Evolutionary conservation across 2,329 filamentous ascomycete species (phyloP).

Genomic region (Botryotinia globosa): DNA sequence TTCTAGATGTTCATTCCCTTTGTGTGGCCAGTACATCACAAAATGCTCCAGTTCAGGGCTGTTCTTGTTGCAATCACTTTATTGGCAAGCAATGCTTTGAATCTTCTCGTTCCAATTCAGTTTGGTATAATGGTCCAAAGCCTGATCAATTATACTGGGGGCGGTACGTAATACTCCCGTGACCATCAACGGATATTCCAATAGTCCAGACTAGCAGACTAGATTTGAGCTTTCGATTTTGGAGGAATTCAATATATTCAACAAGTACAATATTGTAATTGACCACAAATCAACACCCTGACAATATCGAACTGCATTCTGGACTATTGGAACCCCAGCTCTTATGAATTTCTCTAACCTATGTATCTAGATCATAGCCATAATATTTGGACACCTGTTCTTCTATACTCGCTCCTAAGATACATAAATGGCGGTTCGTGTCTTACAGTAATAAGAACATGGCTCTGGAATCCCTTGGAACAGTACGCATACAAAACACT

Average conservation of each 20-base stretch:
- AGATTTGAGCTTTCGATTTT: not conserved
- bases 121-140: conserved; percentile 75
- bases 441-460: conserved; percentile 48
- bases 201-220: not conserved
- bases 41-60: conserved; percentile 64
- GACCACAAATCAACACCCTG: not conserved
- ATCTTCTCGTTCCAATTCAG: conserved; percentile 76
- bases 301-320: not conserved
- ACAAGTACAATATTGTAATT: not conserved
- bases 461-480: conserved; percentile 54
- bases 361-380: conserved; percentile 33
- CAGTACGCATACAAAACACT: conserved; percentile 58
- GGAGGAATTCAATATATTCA: not conserved
- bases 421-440: conserved; percentile 52
- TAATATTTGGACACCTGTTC: conserved; percentile 53
- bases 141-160: conserved; percentile 48
- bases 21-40: conserved; percentile 70
- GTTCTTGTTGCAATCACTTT: conserved; percentile 65
- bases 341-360: conserved; percentile 2
- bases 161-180: conserved; percentile 19
- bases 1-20: conserved; percentile 70
- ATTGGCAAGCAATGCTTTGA: conserved; percentile 67
- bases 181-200: not conserved
- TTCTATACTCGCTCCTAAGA: conserved; percentile 48
- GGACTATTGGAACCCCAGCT: not conserved